phyloP scores from a whole-genome alignment of 495 filamentous ascomycete genomes.

The Trichodelitschia bisporula region DNA sequence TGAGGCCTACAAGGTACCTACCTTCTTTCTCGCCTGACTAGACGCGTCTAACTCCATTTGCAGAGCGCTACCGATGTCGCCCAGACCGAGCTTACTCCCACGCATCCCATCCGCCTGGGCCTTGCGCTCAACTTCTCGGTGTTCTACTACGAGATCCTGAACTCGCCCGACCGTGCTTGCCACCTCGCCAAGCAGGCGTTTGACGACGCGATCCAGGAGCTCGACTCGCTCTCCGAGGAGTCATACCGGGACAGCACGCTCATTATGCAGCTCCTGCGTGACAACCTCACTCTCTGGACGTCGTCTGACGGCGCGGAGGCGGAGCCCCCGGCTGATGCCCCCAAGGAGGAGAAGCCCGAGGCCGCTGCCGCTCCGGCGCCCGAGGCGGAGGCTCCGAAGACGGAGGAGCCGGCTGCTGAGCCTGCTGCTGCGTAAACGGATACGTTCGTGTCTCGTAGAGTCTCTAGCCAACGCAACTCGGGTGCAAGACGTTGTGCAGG shows the following conservation, averaged over 20 bases:
- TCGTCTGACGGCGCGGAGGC: constrained; percentile 77
- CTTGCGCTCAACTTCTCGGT: constrained; percentile 99
- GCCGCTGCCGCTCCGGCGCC: constrained; percentile 24
- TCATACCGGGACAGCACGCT: constrained; percentile 99
- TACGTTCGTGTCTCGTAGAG: too few relatives aligned
- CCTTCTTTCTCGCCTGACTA: constrained; percentile 1
- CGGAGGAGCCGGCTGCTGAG: constrained; percentile 13
- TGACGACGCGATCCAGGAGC: constrained; percentile 97
- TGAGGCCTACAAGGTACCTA: constrained; percentile 74
- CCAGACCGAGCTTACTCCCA: constrained; percentile 90
- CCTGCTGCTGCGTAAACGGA: constrained; percentile 10
- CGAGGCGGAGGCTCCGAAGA: constrained; percentile 17
- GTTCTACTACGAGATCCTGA: constrained; percentile 99
- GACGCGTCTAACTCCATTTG: constrained; percentile 1
- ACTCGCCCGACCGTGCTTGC: constrained; percentile 95
- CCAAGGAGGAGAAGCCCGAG: constrained; percentile 33
- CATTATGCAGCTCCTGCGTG: constrained; percentile 99
- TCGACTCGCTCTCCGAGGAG: constrained; percentile 95
- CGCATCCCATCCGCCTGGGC: constrained; percentile 96
- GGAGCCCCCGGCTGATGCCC: constrained; percentile 32
- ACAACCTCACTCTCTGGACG: constrained; percentile 99
- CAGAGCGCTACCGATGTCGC: constrained; percentile 85
- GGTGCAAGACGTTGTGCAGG: too few relatives aligned
- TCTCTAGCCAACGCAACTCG: too few relatives aligned
- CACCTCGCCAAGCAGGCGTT: constrained; percentile 99